Conservation (phyloP, 306 rosid species). For the Cicer pinnatifidum region DNA sequence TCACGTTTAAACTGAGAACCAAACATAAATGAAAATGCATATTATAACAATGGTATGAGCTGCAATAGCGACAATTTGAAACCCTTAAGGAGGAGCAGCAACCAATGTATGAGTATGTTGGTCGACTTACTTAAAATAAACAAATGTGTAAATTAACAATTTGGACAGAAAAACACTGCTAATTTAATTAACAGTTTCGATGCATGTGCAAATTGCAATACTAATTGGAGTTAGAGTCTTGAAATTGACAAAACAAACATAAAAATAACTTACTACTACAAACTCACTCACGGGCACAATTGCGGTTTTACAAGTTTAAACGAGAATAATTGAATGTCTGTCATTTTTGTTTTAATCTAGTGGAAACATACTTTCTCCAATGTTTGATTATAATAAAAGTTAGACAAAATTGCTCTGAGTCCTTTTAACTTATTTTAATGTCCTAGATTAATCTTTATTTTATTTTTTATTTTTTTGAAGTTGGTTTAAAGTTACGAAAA, state of each 20-base stretch:
- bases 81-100: conserved; percentile 31
- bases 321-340: conserved; percentile 56
- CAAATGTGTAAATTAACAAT: not conserved
- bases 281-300: conserved; percentile 35
- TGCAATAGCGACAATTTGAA: conserved; percentile 2
- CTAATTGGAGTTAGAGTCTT: conserved; percentile 22
- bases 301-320: conserved; percentile 36
- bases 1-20: too few species aligned
- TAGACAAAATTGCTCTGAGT: too few species aligned
- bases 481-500: too few species aligned
- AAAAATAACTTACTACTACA: not conserved
- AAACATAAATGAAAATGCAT: too few species aligned
- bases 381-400: too few species aligned
- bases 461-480: too few species aligned
- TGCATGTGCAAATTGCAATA: conserved; percentile 20
- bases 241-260: not conserved
- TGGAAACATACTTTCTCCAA: not conserved
- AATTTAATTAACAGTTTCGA: conserved; percentile 24
- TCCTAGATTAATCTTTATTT: too few species aligned
- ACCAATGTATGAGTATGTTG: conserved; percentile 66
- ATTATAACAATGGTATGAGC: not conserved
- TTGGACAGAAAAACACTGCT: not conserved
- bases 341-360: conserved; percentile 7
- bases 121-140: conserved; percentile 47
- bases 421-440: too few species aligned